phyloP scores from a whole-genome alignment of 2,329 filamentous ascomycete genomes.

The Coniochaeta sp. region DNA sequence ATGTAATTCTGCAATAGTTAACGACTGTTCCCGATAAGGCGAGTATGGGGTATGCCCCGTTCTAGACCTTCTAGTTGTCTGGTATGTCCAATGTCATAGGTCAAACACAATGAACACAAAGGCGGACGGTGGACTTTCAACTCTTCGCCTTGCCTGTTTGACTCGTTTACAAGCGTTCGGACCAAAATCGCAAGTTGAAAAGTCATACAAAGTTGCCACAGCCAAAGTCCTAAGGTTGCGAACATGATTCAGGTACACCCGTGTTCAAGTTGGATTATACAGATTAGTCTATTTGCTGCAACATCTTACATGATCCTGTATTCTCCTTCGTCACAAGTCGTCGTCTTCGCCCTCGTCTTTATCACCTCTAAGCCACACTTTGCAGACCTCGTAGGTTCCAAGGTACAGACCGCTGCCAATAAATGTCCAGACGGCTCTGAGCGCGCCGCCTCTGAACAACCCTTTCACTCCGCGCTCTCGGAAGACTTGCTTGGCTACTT shows the following conservation, averaged over 20 bases:
- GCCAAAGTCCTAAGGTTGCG: too few relatives aligned
- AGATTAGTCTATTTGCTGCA: background rate
- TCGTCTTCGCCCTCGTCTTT: conserved; percentile 34
- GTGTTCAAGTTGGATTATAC: background rate
- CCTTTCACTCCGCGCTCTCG: conserved; percentile 62
- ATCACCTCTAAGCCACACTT: conserved; percentile 49
- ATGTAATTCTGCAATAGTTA: background rate
- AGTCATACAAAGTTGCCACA: background rate
- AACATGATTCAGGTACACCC: background rate
- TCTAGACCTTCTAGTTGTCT: background rate
- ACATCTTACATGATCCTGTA: background rate
- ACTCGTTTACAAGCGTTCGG: background rate
- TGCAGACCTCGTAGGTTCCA: conserved; percentile 76
- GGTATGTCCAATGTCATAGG: background rate
- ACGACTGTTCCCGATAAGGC: background rate
- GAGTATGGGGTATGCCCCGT: background rate
- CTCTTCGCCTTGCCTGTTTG: background rate
- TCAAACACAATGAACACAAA: background rate
- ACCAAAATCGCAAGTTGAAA: background rate
- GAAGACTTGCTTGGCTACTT: conserved; percentile 59
- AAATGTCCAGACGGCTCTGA: conserved; percentile 75
- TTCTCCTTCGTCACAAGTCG: conserved; percentile 12
- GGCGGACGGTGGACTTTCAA: background rate
- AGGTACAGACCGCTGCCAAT: conserved; percentile 78
- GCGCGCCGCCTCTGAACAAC: conserved; percentile 66